Evolutionary conservation across 495 filamentous ascomycete genomes (phyloP), one percentile per base, ranked within the genome.

Genomic region (Haplographium delicatum): DNA sequence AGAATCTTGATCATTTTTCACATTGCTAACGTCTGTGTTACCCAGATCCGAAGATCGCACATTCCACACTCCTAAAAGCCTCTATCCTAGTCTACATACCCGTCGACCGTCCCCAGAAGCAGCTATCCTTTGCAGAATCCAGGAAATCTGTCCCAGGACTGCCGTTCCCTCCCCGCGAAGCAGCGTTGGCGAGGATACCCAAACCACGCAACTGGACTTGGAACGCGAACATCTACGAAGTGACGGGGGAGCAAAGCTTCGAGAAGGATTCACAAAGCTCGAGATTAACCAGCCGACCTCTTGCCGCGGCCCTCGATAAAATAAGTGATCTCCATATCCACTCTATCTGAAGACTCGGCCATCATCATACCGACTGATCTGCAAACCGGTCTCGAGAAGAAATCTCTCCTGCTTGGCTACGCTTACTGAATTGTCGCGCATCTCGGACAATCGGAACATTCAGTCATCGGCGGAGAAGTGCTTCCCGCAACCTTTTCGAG

Each of bases 1-100:
- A n/a, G 27, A 18, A 38, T 53, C 30, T 31, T 10, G 16, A 16
- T 20, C 13, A 20, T 43, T 33, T 39, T 50, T 22, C 41, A 50
- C 52, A 30, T 42, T 42, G 48, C 52, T 56, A 33, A 56, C 48
- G 18, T 44, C 35, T 18, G 41, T 60, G 30, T 40, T 4, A 51
- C 44, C 10, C 52, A 60, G 57, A 56, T 51, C 55, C 52, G 38
- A 50, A 33, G 35, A 48, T 53, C 41, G 18, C 44, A 26, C 28
- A 7, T 50, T 46, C 43, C 30, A 44, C n/a, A 22, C 35, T 47
- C 25, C 57, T 53, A n/a, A n/a, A n/a, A n/a, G 24, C 45, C 44
- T 50, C 39, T 23, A 41, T 49, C 49, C 57, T 41, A 13, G 26
- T 28, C 41, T 43, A 53, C 56, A 49, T 50, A 50, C 28, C 53